phyloP scores from a whole-genome alignment of 352 stramenopile genomes.

The Blastocystis sp. region DNA sequence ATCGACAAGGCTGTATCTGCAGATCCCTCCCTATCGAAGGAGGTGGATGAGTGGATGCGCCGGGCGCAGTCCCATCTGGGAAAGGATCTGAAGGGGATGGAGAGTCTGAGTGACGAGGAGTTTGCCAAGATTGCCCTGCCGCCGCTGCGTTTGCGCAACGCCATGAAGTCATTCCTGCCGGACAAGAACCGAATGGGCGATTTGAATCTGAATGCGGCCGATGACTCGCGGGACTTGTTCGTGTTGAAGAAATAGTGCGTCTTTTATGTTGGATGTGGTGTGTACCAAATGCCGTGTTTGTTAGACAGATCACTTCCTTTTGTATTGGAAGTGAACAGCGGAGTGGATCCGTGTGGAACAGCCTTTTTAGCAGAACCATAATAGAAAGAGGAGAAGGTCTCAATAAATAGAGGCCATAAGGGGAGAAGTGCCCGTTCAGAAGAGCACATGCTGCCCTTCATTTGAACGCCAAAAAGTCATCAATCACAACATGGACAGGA shows the following conservation, averaged over 20 bases:
- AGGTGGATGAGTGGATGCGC: constrained; percentile 20
- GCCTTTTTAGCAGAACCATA: no score
- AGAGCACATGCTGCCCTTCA: no score
- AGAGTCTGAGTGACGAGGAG: constrained; percentile 51
- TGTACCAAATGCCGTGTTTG: no score
- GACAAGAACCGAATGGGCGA: neutral
- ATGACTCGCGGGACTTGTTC: constrained; percentile 2
- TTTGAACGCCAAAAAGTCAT: no score
- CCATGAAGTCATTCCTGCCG: constrained; percentile 9
- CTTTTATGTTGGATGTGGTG: constrained; percentile 4
- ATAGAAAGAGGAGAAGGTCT: no score
- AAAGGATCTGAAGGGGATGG: constrained; percentile 42
- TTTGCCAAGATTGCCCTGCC: constrained; percentile 20
- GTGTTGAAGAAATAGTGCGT: constrained; percentile 11
- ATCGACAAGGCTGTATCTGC: neutral
- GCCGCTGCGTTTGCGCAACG: constrained; percentile 2
- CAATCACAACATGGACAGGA: no score
- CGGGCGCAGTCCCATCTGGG: neutral
- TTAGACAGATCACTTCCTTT: no score
- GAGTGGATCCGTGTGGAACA: no score
- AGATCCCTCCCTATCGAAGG: constrained; percentile 24
- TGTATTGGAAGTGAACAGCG: no score
- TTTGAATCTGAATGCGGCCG: neutral
- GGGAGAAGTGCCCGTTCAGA: no score
- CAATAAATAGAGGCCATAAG: no score